These are phyloP conservation scores for Microbotryum intermedium DNA, from an alignment of 1,284 basidiomycete species.

Conservation along the genomic window DNA sequence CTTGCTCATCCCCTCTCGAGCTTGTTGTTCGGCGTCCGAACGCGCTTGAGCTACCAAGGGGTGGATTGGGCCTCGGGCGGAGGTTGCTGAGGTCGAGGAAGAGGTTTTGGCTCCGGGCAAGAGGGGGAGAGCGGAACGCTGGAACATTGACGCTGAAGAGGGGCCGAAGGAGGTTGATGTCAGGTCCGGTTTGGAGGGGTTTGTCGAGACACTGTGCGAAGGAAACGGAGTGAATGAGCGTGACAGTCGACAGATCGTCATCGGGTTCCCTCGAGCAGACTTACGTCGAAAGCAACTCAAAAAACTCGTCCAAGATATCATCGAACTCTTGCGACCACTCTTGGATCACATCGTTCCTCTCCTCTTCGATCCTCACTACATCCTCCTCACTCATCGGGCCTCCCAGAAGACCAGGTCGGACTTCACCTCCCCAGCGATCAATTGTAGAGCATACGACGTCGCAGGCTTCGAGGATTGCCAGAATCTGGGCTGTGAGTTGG, in stretches of 20 bases:
- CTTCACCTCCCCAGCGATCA: neutral
- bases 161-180: neutral
- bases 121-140: neutral
- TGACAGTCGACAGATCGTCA: too few species aligned
- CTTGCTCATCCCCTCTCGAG: neutral
- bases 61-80: neutral
- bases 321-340: neutral
- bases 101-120: neutral
- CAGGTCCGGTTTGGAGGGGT: neutral
- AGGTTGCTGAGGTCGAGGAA: neutral
- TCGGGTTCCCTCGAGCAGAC: neutral
- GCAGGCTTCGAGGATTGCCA: neutral
- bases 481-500: neutral
- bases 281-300: neutral
- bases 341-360: neutral
- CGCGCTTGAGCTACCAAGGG: neutral
- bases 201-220: neutral
- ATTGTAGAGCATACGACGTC: neutral
- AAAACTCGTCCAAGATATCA: neutral
- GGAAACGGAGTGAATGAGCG: neutral
- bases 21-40: neutral
- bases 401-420: neutral
- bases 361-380: neutral
- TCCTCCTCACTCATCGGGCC: neutral
- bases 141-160: too few species aligned